Evolutionary conservation across 306 rosid genomes (phyloP), one percentile per base, ranked within the genome.

Genomic region (Erythrophleum fordii): DNA sequence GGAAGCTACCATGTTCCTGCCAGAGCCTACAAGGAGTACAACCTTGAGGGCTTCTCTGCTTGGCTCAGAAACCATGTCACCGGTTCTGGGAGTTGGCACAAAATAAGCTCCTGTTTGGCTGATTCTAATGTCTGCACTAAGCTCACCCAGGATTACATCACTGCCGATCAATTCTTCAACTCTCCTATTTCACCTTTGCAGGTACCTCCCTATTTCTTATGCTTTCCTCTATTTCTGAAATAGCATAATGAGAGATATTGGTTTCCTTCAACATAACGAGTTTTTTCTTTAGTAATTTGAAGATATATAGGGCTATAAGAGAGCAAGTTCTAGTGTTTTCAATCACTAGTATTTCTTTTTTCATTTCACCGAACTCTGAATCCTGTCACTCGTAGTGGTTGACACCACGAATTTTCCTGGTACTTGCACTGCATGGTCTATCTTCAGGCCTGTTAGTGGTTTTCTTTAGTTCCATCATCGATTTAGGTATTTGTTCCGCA

Each of bases 151-250:
- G 68, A 89, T 71, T 93, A 87, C 52, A 25, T 87, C 73, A 59
- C 91, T 1, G 82, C 93, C 5, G 88, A 93, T 49, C 96, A 91
- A 55, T 95, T 93, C 69, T 88, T 89, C 83, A 46, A 25, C 34
- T 92, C 97, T 73, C 90, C 73, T 17, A 82, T 93, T 75, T 86
- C 98, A 51, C 98, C 99, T 31, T 90, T 91, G 26, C 95, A 95
- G 97, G 99, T 82, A 78, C 76, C 62, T 72, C 41, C 26, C 16
- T 17, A 0, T 10, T 53, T n/a, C n/a, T n/a, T n/a, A 18, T 34
- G 11, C 17, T 8, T 48, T 31, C 4, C 55, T 69, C 49, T 77
- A 4, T 52, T 49, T 49, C 26, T 52, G 59, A 52, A 52, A n/a
- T 52, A 11, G 25, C 29, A 55, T 55, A n/a, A n/a, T n/a, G n/a